Conservation (phyloP, 148 eudicot genomes). For the Rhododendron kiyosumense region DNA sequence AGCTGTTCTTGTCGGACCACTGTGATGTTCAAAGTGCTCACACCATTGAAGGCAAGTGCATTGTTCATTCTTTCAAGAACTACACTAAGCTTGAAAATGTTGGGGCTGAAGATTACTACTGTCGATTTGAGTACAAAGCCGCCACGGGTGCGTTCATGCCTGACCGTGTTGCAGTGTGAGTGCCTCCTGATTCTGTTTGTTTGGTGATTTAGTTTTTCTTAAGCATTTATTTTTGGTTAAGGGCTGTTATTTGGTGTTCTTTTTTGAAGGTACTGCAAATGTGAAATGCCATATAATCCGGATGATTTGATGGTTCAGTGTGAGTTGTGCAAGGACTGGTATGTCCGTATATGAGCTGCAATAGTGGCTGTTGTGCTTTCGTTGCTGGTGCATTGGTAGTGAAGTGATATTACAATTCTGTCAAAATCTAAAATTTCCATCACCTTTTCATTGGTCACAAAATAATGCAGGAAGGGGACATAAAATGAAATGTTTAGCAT, state of each 20-base stretch:
- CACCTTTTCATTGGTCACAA: neutral
- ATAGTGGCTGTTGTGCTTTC: neutral
- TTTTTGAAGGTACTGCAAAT: conserved; percentile 50
- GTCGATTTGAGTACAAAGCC: conserved; percentile 37
- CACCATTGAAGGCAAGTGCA: conserved; percentile 33
- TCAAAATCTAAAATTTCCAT: neutral
- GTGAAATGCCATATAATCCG: conserved; percentile 66
- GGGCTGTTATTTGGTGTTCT: neutral
- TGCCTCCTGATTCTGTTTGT: neutral
- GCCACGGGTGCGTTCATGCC: conserved; percentile 33
- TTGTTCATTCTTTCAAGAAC: conserved; percentile 39
- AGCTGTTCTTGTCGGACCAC: conserved; percentile 38
- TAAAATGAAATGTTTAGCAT: neutral
- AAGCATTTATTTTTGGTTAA: neutral
- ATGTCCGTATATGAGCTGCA: neutral
- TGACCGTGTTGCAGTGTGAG: conserved; percentile 39
- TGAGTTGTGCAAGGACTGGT: conserved; percentile 65
- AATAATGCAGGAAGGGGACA: neutral
- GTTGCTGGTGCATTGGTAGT: neutral
- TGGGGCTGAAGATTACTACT: conserved; percentile 37
- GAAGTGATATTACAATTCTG: neutral
- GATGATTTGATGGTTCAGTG: conserved; percentile 71
- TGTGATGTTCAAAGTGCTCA: conserved; percentile 37
- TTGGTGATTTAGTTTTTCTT: neutral
- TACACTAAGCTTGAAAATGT: conserved; percentile 43